phyloP scores from a whole-genome alignment of 1,139 yeast species.

The Meyerozyma athensensis region DNA sequence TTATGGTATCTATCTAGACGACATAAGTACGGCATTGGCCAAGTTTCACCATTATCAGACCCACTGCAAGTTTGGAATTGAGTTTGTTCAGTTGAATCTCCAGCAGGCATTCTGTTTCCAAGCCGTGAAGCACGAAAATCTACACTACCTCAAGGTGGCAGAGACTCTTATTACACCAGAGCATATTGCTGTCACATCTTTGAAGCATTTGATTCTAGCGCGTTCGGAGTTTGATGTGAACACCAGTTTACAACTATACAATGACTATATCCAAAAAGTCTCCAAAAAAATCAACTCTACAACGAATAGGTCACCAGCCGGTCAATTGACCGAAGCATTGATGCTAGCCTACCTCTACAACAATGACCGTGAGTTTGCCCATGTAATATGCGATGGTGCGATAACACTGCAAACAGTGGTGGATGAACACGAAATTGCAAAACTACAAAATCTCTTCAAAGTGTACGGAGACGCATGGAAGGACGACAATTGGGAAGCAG shows the following conservation, averaged over 20 bases:
- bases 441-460: conserved; percentile 44
- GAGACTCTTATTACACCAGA: conserved; percentile 38
- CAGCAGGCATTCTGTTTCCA: conserved; percentile 30
- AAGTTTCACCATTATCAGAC: conserved; percentile 35
- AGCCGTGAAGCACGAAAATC: conserved; percentile 32
- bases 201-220: conserved; percentile 46
- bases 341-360: conserved; percentile 44
- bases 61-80: conserved; percentile 32
- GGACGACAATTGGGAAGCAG: conserved; percentile 25
- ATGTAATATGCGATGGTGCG: conserved; percentile 55
- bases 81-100: conserved; percentile 25
- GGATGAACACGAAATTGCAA: conserved; percentile 39
- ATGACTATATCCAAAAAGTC: conserved; percentile 41
- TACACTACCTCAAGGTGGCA: conserved; percentile 35
- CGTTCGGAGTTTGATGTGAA: conserved; percentile 43
- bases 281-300: conserved; percentile 29
- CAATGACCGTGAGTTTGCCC: conserved; percentile 59
- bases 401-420: conserved; percentile 33
- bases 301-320: conserved; percentile 39
- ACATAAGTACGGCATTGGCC: conserved; percentile 24
- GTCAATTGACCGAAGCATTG: conserved; percentile 50
- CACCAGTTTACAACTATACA: conserved; percentile 46
- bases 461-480: conserved; percentile 53
- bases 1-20: conserved; percentile 7
- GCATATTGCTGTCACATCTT: conserved; percentile 28